Conservation (phyloP, 2,329 filamentous ascomycete genomes). For the Xylariaceae sp. region DNA sequence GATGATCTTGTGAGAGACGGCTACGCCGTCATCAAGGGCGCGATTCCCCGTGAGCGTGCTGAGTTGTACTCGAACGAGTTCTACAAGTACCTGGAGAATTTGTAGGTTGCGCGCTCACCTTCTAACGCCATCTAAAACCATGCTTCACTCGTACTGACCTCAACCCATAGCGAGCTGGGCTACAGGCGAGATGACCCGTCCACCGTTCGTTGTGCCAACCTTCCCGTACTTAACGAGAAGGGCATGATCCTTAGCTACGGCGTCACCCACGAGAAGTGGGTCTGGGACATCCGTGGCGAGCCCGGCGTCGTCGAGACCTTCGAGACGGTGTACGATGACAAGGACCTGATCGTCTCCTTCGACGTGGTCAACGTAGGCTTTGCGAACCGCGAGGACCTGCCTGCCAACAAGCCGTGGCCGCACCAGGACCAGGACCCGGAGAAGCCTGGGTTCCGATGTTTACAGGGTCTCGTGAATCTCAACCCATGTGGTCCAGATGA, state of each 20-base stretch:
- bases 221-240: conserved; percentile 31
- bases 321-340: conserved; percentile 34
- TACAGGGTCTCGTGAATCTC: conserved; percentile 28
- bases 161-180: neutral
- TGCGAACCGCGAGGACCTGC: neutral
- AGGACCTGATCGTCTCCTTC: conserved; percentile 41
- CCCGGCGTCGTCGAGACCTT: conserved; percentile 30
- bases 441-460: conserved; percentile 22
- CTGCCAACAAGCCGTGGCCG: conserved; percentile 30
- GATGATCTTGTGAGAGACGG: neutral
- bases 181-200: conserved; percentile 22
- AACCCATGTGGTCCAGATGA: conserved; percentile 20
- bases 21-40: conserved; percentile 38
- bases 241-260: conserved; percentile 28
- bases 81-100: conserved; percentile 15
- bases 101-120: conserved; percentile 7
- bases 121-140: too few relatives aligned
- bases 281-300: conserved; percentile 35
- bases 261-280: conserved; percentile 32
- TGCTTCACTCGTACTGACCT: neutral
- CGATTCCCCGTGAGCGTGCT: conserved; percentile 37
- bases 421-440: conserved; percentile 28
- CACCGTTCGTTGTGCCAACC: conserved; percentile 28
- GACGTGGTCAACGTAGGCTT: conserved; percentile 11
- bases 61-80: conserved; percentile 28